Conservation (phyloP, 768 basidiomycete species). For the Russula virescens region DNA sequence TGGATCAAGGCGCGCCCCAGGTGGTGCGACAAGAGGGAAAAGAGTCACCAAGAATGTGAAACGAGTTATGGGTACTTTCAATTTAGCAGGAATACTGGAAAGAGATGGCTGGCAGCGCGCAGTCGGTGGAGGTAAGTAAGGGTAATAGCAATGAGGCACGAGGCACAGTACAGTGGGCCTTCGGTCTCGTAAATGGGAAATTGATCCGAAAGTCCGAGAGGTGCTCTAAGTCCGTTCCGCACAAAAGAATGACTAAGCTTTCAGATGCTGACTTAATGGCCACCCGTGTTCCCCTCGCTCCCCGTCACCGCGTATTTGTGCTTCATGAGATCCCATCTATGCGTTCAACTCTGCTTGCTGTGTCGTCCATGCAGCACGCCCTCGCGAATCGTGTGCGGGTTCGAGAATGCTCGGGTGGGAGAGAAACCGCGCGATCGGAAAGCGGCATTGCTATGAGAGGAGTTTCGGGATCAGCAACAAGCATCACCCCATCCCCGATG, state of each 20-base stretch:
- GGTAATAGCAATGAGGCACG: too few species aligned
- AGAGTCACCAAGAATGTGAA: neutral
- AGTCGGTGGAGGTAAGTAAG: too few species aligned
- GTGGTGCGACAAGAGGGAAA: neutral
- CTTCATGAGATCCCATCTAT: constrained; percentile 36
- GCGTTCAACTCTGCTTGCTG: constrained; percentile 35
- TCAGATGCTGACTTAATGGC: neutral
- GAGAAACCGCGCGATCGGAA: constrained; percentile 30
- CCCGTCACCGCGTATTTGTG: constrained; percentile 42
- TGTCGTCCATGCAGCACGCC: constrained; percentile 24
- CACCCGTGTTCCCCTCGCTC: constrained; percentile 33
- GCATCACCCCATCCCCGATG: too few species aligned
- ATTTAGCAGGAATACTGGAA: neutral
- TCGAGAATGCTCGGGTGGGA: constrained; percentile 28
- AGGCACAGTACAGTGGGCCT: neutral
- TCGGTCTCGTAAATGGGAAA: neutral
- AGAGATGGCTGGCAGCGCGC: neutral
- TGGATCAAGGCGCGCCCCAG: neutral
- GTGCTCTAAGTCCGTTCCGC: neutral
- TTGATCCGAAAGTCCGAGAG: neutral
- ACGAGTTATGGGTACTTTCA: neutral
- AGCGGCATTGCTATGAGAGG: constrained; percentile 24
- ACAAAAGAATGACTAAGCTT: neutral
- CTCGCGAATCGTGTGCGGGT: constrained; percentile 26
- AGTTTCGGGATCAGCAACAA: too few species aligned